A percentile compares a stretch with the other conserved stretches of the same genome.
Conservation (phyloP, 306 rosid genomes). For the Astragalus glycyphyllos region DNA sequence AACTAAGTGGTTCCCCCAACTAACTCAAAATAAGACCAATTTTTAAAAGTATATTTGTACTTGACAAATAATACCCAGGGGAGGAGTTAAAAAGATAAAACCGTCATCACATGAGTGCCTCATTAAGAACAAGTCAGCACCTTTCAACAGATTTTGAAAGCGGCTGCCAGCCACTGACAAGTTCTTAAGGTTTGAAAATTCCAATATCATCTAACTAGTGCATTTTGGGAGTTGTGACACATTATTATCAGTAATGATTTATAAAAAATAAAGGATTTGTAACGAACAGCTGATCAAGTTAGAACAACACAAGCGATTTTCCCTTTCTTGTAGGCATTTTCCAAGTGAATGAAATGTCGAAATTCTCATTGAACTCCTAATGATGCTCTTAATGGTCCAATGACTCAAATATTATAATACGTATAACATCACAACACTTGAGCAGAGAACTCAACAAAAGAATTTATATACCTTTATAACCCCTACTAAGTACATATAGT, state of each 20-base stretch:
- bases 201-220: conserved; percentile 13
- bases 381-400: conserved; percentile 7
- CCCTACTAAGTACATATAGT: neutral
- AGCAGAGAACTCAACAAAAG: neutral
- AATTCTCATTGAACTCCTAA: conserved; percentile 6
- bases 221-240: neutral
- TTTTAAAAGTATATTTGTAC: neutral
- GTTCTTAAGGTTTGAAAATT: conserved; percentile 22
- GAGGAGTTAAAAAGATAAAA: neutral
- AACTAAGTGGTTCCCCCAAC: neutral
- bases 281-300: conserved; percentile 23
- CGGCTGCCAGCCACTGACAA: neutral
- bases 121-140: neutral
- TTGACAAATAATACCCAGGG: conserved; percentile 12
- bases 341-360: conserved; percentile 22
- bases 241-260: too few relatives aligned
- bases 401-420: conserved; percentile 10
- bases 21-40: conserved; percentile 6
- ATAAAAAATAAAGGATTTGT: conserved; percentile 12
- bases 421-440: conserved; percentile 10
- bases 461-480: neutral
- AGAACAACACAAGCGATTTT: neutral
- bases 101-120: neutral
- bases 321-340: conserved; percentile 8
- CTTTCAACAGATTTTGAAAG: conserved; percentile 2